Conservation (phyloP, 495 filamentous ascomycete species). For the Chaetomium cochliodes region DNA sequence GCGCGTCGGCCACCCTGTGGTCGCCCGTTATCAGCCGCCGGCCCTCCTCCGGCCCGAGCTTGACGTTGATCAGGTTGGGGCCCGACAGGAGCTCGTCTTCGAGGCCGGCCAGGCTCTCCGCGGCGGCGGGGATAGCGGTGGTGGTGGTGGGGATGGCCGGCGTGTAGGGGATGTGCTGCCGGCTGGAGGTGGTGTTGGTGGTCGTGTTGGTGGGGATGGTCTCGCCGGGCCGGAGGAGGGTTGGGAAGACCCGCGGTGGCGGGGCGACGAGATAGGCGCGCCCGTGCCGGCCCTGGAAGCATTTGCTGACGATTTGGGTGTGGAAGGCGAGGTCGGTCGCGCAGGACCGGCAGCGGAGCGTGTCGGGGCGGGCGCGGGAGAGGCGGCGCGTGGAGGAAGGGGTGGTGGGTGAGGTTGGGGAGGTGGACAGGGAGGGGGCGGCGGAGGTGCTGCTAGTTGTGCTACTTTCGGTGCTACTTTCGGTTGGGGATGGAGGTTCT, state of each 20-base stretch:
- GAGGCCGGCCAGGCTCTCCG: background rate
- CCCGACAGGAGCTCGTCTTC: background rate
- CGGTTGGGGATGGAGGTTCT: background rate
- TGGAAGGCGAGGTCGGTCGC: conserved; percentile 70
- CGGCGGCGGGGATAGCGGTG: conserved; percentile 14
- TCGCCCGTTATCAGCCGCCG: conserved; percentile 76
- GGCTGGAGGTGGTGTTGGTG: conserved; percentile 19
- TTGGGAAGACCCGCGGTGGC: conserved; percentile 28
- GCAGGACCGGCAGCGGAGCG: conserved; percentile 72
- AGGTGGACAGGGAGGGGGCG: conserved; percentile 32
- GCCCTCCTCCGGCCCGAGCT: conserved; percentile 55
- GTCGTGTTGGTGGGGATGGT: conserved; percentile 26
- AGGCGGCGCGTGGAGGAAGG: conserved; percentile 24
- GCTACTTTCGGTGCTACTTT: background rate
- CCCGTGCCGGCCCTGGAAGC: conserved; percentile 91
- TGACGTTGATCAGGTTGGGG: conserved; percentile 46
- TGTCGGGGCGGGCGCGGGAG: conserved; percentile 41
- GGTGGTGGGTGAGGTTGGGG: conserved; percentile 37
- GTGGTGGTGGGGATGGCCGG: too few species aligned
- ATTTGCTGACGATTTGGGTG: conserved; percentile 82
- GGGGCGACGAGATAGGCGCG: conserved; percentile 83
- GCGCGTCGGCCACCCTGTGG: conserved; percentile 63
- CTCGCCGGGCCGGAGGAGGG: conserved; percentile 22
- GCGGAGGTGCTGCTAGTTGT: background rate
- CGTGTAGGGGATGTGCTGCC: too few species aligned